Base-by-base conservation (phyloP, 495 filamentous ascomycete species). In the Pseudevernia furfuracea region DNA sequence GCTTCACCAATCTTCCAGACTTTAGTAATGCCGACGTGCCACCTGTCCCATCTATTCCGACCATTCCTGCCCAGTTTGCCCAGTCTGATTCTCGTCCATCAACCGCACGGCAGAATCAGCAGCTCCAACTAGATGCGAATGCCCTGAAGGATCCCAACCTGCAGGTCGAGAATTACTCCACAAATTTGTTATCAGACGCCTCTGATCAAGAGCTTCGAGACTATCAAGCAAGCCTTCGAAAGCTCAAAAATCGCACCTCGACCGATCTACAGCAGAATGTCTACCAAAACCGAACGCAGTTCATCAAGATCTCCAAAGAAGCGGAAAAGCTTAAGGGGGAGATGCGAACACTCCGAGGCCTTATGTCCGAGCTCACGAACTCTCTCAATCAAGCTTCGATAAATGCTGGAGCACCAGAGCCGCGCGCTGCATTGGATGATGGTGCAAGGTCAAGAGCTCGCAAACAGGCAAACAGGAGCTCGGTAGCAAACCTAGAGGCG, bases 281-380 rank as follows among this genome's bases (percentile, higher is more conserved):
- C 39, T 96, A 93, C 74, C 92, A 97, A 71, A 99, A 99, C 75
- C 87, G 94, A 55, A 96, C 92, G 0, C 93, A 97, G 70, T 99
- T 99, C 75, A 96, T 99, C 79, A 93, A 95, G 70, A 97, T 99
- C 75, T 96, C 91, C 74, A 94, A 96, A 77, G 95, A 99, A 75
- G 96, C 96, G 4, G 94, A 99, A 71, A 96, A 96, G 75, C 83
- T 99, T 60, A 97, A 96, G 72, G 84, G 86, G 55, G 94, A 99
- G 74, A 97, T 99, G 93, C 85, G 92, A 30, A 87, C 89, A 3
- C 85, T 99, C 6, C 83, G 89, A 25, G 86, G 87, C 53, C 80
- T 97, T 52, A 96, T 97, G 85, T 87, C 89, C 32, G 94, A 99
- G 66, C 81, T 99, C 14, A 91, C 88, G 7, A 87, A 84, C 14